Evolutionary conservation across 345 rosid genomes (phyloP), one percentile per base, ranked within the genome.

Genomic region (Clausena lansium): DNA sequence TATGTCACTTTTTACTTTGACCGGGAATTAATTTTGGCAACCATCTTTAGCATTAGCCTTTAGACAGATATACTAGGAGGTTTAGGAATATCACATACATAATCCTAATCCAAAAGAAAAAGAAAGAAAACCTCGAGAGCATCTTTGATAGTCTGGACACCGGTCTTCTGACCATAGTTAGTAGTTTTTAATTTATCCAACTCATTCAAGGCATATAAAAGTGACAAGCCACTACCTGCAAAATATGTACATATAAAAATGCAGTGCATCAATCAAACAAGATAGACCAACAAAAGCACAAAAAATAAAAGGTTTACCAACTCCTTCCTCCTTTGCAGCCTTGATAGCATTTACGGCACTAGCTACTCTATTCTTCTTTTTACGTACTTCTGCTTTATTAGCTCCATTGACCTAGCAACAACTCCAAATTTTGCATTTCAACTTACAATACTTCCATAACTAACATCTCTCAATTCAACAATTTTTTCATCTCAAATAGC

Each of bases 81-180:
- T 32, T 25, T 69, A 27, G 38, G 35, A 69, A 35, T 3, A 45
- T 45, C 59, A 47, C 17, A 64, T 64, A 17, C 9, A 64, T 39
- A 39, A 45, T 27, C 41, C 9, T 39, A 39, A 39, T 7, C 7
- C 9, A 8, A 39, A 39, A 39, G 45, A 9, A 39, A 9, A 14
- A 55, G 24, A 17, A 19, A 3, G 4, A 36, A 60, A 75, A 83
- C 81, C 86, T 80, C 77, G 8, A 80, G 81, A 54, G 86, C 83
- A 55, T 83, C 71, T 75, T 83, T 76, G 41, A 83, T 80, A 52
- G 78, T 80, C 45, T 83, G 84, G 59, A 80, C 77, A 66, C 86
- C 83, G 4, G 71, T 80, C 54, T 74, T 83, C 71, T 83, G 83
- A 69, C 80, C 81, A 28, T 74, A 77, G 75, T 83, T 80, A 19